Evolutionary conservation across 495 filamentous ascomycete genomes (phyloP).

Genomic region (Daldinia caldariorum): DNA sequence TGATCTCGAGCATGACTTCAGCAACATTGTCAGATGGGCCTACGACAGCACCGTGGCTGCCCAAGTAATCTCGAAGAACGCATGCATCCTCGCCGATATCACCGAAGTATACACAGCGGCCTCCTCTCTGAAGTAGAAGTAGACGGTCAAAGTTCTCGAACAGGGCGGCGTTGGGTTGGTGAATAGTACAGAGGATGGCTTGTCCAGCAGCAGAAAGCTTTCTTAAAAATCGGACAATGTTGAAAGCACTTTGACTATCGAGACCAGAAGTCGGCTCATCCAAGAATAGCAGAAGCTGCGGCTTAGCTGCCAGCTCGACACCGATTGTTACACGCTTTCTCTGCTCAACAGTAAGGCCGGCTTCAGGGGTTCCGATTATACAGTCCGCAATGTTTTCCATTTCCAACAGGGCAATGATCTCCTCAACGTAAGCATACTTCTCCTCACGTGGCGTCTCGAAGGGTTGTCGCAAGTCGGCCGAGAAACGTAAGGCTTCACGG

Average conservation of each 20-base stretch:
- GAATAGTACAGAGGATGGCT: conserved; percentile 91
- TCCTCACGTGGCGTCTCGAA: conserved; percentile 72
- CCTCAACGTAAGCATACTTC: conserved; percentile 85
- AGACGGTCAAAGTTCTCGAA: conserved; percentile 84
- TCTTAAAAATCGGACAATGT: conserved; percentile 86
- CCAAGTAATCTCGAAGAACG: conserved; percentile 58
- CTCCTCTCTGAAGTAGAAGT: conserved; percentile 72
- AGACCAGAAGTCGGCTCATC: conserved; percentile 92
- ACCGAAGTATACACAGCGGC: conserved; percentile 80
- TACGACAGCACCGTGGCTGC: conserved; percentile 64
- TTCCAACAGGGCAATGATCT: conserved; percentile 80
- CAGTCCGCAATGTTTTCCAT: conserved; percentile 87
- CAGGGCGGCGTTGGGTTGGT: conserved; percentile 86
- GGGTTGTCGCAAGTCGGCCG: conserved; percentile 81
- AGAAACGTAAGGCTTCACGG: conserved; percentile 85
- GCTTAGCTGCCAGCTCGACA: conserved; percentile 87
- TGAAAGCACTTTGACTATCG: conserved; percentile 85
- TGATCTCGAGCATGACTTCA: conserved; percentile 88
- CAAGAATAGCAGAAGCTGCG: conserved; percentile 84
- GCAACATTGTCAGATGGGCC: conserved; percentile 75
- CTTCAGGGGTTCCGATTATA: conserved; percentile 79
- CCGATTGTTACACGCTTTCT: conserved; percentile 91
- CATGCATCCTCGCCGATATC: conserved; percentile 61
- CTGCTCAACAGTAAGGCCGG: conserved; percentile 89
- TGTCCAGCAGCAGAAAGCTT: conserved; percentile 86